Evolutionary conservation across 2,329 filamentous ascomycete species (phyloP).

Genomic region (Ceratocystis ficicola): DNA sequence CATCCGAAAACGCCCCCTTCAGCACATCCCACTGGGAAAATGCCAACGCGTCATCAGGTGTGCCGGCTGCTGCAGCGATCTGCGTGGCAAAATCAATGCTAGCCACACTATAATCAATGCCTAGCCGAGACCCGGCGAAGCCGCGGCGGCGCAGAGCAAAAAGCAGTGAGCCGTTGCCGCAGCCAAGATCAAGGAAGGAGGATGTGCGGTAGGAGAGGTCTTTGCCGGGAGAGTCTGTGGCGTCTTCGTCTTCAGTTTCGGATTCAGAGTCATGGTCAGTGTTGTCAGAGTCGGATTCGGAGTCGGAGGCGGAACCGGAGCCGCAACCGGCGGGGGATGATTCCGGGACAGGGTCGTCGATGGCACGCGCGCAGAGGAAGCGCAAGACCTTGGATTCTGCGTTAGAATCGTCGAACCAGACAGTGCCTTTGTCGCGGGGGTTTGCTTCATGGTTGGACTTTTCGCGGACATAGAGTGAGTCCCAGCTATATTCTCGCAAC

Average conservation of each 20-base stretch:
- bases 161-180: constrained; percentile 87
- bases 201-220: constrained; percentile 28
- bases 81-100: constrained; percentile 62
- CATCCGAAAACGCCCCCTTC: constrained; percentile 30
- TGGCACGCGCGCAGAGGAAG: constrained; percentile 41
- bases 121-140: constrained; percentile 61
- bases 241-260: constrained; percentile 21
- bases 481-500: constrained; percentile 46
- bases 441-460: constrained; percentile 59
- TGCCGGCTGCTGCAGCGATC: constrained; percentile 37
- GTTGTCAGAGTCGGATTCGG: constrained; percentile 25
- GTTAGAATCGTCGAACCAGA: constrained; percentile 92
- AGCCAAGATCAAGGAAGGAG: constrained; percentile 74
- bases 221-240: constrained; percentile 21
- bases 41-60: constrained; percentile 27
- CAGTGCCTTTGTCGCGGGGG: constrained; percentile 68
- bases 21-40: constrained; percentile 55
- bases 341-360: constrained; percentile 7
- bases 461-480: constrained; percentile 59
- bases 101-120: constrained; percentile 72
- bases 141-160: constrained; percentile 53
- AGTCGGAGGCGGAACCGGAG: constrained; percentile 24
- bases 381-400: constrained; percentile 69
- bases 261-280: constrained; percentile 8
- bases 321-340: not conserved